Percentiles rank a stretch among this genome's conserved stretches.
Conservation (phyloP, 345 rosid genomes). For the Clarkia xantiana region DNA sequence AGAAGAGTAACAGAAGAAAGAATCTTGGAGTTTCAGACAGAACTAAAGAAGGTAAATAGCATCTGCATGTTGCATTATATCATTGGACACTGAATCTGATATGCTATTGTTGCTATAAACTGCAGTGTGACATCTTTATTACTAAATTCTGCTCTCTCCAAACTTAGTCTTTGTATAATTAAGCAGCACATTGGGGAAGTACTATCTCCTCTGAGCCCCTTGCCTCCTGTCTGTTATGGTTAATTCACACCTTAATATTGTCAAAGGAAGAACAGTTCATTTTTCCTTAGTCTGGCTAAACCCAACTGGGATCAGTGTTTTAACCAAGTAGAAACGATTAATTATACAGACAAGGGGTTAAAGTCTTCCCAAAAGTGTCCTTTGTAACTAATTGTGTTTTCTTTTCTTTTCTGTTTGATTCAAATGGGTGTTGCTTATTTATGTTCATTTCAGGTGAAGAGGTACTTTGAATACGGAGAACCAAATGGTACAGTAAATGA, state of each 20-base stretch:
- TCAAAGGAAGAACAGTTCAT: too few species aligned
- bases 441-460: slow-evolving; percentile 38
- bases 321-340: too few species aligned
- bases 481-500: slow-evolving; percentile 75
- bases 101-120: neutral
- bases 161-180: neutral
- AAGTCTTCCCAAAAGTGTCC: neutral
- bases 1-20: slow-evolving; percentile 34
- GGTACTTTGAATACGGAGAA: slow-evolving; percentile 45
- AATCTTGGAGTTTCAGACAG: slow-evolving; percentile 67
- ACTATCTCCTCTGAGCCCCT: too few species aligned
- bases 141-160: neutral
- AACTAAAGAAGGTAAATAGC: slow-evolving; percentile 40
- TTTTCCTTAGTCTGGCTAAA: too few species aligned
- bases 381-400: neutral
- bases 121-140: neutral
- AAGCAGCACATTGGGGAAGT: too few species aligned
- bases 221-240: too few species aligned
- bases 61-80: neutral
- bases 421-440: neutral
- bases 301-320: too few species aligned
- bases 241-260: too few species aligned
- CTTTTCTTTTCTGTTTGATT: neutral
- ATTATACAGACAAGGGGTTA: too few species aligned
- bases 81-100: neutral